Conservation (phyloP, 2,329 filamentous ascomycete genomes). For the Talaromyces pinophilus region DNA sequence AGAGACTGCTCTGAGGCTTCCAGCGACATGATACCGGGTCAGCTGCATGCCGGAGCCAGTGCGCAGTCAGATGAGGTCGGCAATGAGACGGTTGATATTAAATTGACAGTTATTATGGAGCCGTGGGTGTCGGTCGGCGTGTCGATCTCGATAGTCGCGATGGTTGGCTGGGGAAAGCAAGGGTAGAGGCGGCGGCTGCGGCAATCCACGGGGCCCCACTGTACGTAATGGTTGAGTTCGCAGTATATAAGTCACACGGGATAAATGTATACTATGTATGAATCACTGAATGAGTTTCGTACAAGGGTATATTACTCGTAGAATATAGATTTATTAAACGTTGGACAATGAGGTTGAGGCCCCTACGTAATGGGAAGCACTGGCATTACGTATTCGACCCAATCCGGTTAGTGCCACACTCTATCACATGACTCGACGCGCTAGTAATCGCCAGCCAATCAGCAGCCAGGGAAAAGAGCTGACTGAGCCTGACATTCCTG, state of each 20-base stretch:
- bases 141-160: slow-evolving; percentile 13
- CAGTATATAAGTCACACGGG: background rate
- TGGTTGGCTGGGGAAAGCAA: slow-evolving; percentile 13
- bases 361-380: background rate
- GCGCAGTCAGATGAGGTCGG: slow-evolving; percentile 11
- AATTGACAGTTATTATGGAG: background rate
- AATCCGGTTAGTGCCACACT: background rate
- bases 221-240: background rate
- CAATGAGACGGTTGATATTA: background rate
- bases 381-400: background rate
- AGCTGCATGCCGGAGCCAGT: slow-evolving; percentile 24
- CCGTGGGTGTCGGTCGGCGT: background rate
- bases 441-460: slow-evolving; percentile 8
- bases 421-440: slow-evolving; percentile 4
- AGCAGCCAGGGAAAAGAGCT: background rate
- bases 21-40: slow-evolving; percentile 23
- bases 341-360: background rate
- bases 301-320: background rate
- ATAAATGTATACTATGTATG: background rate
- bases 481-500: background rate
- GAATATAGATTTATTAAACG: background rate
- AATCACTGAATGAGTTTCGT: background rate
- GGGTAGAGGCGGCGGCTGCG: slow-evolving; percentile 13
- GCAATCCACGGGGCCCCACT: slow-evolving; percentile 19
- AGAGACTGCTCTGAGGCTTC: slow-evolving; percentile 25